phyloP scores from a whole-genome alignment of 257 asterid genomes.

The Plantago elongata region DNA sequence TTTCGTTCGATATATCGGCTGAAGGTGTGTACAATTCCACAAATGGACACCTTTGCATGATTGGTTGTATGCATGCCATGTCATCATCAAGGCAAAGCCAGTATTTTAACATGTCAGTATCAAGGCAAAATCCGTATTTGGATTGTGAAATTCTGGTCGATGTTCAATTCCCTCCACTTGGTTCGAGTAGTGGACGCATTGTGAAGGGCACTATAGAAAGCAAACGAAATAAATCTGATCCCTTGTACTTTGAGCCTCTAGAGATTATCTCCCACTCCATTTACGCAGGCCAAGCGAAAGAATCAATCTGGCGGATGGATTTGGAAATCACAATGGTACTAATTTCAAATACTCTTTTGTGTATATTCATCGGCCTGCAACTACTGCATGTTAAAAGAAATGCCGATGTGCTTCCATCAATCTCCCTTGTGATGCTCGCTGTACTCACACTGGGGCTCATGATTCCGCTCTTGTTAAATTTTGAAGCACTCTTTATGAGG shows the following conservation, averaged over 20 bases:
- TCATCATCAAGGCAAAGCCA: slow-evolving; percentile 29
- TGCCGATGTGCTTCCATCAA: slow-evolving; percentile 48
- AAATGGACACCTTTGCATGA: slow-evolving; percentile 78
- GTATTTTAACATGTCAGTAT: slow-evolving; percentile 35
- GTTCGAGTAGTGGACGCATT: slow-evolving; percentile 32
- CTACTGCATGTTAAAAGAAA: slow-evolving; percentile 56
- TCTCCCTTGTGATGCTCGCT: slow-evolving; percentile 61
- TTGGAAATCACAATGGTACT: slow-evolving; percentile 83
- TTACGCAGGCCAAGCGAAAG: slow-evolving; percentile 57
- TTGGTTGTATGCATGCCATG: slow-evolving; percentile 62
- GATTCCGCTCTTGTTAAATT: slow-evolving; percentile 72
- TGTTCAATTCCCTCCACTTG: slow-evolving; percentile 51
- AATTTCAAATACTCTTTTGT: slow-evolving; percentile 64
- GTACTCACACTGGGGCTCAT: slow-evolving; percentile 72
- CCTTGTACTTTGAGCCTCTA: slow-evolving; percentile 59
- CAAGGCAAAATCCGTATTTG: slow-evolving; percentile 29
- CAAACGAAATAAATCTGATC: slow-evolving; percentile 53
- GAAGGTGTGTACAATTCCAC: slow-evolving; percentile 71
- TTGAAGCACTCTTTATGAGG: slow-evolving; percentile 67
- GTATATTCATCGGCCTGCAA: slow-evolving; percentile 68
- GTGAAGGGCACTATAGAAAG: slow-evolving; percentile 71
- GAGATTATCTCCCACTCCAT: slow-evolving; percentile 51
- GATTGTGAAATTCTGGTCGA: slow-evolving; percentile 72
- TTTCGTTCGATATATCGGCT: slow-evolving; percentile 53
- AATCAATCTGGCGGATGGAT: slow-evolving; percentile 85